These are phyloP conservation scores for Fusarium albosuccineum DNA, from an alignment of 2,329 filamentous ascomycete genomes.

Conservation along the genomic window DNA sequence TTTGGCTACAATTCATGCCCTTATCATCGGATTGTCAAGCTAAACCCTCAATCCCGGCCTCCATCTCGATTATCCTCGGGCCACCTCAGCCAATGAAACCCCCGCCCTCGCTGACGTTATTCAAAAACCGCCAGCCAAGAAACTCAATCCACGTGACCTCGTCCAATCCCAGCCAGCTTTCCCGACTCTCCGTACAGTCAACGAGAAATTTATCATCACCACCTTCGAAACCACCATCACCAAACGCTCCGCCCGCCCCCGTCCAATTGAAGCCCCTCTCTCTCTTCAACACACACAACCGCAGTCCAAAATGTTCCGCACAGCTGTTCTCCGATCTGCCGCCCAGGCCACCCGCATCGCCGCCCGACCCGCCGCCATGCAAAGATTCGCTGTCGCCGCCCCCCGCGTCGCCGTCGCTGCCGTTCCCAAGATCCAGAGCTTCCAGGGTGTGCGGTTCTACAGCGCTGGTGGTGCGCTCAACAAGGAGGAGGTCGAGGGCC, in stretches of 20 bases:
- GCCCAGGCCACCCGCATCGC: constrained; percentile 68
- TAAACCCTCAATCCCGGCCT: neutral
- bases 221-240: constrained; percentile 32
- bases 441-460: constrained; percentile 85
- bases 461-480: constrained; percentile 83
- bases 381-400: constrained; percentile 71
- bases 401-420: constrained; percentile 68
- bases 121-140: neutral
- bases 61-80: constrained; percentile 31
- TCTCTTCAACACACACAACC: constrained; percentile 13
- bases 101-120: constrained; percentile 33
- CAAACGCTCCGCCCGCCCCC: constrained; percentile 25
- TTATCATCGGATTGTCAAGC: neutral
- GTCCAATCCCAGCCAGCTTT: constrained; percentile 46
- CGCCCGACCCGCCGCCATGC: constrained; percentile 66
- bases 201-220: constrained; percentile 63
- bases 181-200: constrained; percentile 43
- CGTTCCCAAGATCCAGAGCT: constrained; percentile 71
- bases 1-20: neutral
- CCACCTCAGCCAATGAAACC: constrained; percentile 25
- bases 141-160: constrained; percentile 42
- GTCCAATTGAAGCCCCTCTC: constrained; percentile 34
- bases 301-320: constrained; percentile 80
- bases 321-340: constrained; percentile 84
- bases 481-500: constrained; percentile 87